Evolutionary conservation across 2,329 filamentous ascomycete species (phyloP).

Genomic region (Colletotrichum tropicale): DNA sequence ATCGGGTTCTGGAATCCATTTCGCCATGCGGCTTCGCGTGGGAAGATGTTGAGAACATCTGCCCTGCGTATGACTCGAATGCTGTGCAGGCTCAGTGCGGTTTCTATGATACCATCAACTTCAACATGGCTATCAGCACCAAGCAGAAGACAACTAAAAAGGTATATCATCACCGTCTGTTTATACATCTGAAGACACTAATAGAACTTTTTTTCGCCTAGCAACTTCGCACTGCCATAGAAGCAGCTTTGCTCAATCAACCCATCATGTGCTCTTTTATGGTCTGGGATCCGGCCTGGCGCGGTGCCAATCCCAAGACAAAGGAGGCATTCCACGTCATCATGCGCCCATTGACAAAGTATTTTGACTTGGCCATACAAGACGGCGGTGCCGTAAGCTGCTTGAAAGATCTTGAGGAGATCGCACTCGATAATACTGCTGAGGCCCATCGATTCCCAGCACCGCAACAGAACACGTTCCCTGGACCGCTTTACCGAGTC

Average conservation of each 20-base stretch:
- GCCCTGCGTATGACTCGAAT: neutral
- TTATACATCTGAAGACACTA: fast-evolving
- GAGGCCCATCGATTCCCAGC: neutral
- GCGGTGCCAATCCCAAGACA: neutral
- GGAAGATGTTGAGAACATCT: neutral
- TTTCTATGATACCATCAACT: neutral
- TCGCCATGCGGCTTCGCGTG: neutral
- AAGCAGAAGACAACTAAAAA: neutral
- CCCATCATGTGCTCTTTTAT: neutral
- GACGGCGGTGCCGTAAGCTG: neutral
- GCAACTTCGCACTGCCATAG: neutral
- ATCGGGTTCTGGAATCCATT: neutral
- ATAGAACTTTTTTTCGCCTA: fast-evolving
- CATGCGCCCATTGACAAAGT: neutral
- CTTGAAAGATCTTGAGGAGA: neutral
- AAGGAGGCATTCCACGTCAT: neutral
- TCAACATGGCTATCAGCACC: neutral
- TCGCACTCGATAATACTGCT: neutral
- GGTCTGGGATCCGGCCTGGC: neutral
- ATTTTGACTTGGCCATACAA: neutral
- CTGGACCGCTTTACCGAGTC: neutral
- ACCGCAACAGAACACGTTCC: neutral
- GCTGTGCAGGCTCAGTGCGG: neutral
- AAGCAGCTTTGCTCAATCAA: neutral
- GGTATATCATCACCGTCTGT: fast-evolving